These are phyloP conservation scores for Fusarium paranaense DNA, from an alignment of 2,329 filamentous ascomycete species.

Conservation along the genomic window DNA sequence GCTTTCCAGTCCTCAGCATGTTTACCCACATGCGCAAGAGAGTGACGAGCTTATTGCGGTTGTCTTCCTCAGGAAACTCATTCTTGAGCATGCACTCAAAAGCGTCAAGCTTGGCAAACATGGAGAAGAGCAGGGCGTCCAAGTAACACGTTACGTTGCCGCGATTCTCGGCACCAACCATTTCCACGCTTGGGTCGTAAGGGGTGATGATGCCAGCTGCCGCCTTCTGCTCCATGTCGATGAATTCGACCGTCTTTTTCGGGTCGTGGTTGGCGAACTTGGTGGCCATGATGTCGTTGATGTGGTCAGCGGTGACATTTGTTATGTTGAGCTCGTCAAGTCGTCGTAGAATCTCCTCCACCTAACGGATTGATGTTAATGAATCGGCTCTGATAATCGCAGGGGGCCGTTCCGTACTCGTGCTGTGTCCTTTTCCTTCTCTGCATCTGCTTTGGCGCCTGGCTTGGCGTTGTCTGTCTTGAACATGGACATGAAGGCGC, in stretches of 20 bases:
- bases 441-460: constrained; percentile 54
- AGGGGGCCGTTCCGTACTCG: constrained; percentile 48
- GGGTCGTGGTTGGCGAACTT: constrained; percentile 76
- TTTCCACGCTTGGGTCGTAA: constrained; percentile 76
- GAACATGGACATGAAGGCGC: constrained; percentile 74
- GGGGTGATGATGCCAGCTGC: constrained; percentile 81
- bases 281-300: constrained; percentile 67
- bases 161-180: constrained; percentile 89
- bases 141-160: constrained; percentile 93
- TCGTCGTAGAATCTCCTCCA: constrained; percentile 54
- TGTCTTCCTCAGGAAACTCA: constrained; percentile 75
- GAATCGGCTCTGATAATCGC: neutral
- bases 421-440: constrained; percentile 59
- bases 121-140: constrained; percentile 90
- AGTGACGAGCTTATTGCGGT: constrained; percentile 78
- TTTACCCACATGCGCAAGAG: constrained; percentile 93
- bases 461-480: constrained; percentile 70
- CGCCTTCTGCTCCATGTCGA: constrained; percentile 83
- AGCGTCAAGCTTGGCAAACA: constrained; percentile 90
- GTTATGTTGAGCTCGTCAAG: constrained; percentile 59
- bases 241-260: constrained; percentile 79
- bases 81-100: constrained; percentile 94
- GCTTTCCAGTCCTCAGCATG: constrained; percentile 83
- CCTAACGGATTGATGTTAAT: constrained; percentile 47
- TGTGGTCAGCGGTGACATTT: constrained; percentile 66